These are phyloP conservation scores for Rubroboletus satanas DNA, from an alignment of 768 basidiomycete genomes.

Conservation along the genomic window DNA sequence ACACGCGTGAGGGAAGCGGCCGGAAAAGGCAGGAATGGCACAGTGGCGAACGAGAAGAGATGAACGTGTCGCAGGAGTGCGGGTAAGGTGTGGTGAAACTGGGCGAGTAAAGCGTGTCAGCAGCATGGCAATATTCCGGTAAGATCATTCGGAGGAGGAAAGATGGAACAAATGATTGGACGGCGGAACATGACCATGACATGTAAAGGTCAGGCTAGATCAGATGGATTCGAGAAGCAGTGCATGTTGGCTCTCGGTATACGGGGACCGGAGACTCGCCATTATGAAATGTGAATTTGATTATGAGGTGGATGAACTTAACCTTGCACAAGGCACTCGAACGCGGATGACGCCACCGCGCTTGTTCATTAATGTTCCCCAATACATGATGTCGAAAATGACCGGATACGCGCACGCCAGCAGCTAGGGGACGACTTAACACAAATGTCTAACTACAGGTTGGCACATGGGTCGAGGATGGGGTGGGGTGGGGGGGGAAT, in stretches of 20 bases:
- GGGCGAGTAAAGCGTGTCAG: constrained; percentile 50
- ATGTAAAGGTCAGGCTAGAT: constrained; percentile 23
- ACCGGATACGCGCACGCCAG: constrained; percentile 20
- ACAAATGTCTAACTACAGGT: constrained; percentile 28
- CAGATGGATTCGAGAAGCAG: constrained; percentile 29
- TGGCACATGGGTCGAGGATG: constrained; percentile 14
- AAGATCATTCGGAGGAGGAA: constrained; percentile 53
- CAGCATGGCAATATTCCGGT: constrained; percentile 49
- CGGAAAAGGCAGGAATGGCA: constrained; percentile 55
- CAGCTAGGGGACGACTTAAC: constrained; percentile 16
- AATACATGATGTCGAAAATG: constrained; percentile 31
- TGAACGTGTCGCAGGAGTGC: constrained; percentile 65
- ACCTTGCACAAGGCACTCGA: constrained; percentile 32
- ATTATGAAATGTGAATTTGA: constrained; percentile 43
- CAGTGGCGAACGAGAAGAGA: constrained; percentile 45
- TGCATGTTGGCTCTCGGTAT: constrained; percentile 26
- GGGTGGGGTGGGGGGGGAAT: constrained; percentile 9
- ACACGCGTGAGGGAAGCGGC: constrained; percentile 41
- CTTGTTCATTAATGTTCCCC: constrained; percentile 33
- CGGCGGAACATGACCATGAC: constrained; percentile 26
- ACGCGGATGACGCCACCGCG: constrained; percentile 30
- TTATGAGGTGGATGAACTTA: constrained; percentile 38
- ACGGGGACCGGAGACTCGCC: constrained; percentile 31
- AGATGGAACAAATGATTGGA: constrained; percentile 35
- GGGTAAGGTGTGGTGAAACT: constrained; percentile 50